phyloP scores from a whole-genome alignment of 768 basidiomycete species.

The Termitomyces sp. region DNA sequence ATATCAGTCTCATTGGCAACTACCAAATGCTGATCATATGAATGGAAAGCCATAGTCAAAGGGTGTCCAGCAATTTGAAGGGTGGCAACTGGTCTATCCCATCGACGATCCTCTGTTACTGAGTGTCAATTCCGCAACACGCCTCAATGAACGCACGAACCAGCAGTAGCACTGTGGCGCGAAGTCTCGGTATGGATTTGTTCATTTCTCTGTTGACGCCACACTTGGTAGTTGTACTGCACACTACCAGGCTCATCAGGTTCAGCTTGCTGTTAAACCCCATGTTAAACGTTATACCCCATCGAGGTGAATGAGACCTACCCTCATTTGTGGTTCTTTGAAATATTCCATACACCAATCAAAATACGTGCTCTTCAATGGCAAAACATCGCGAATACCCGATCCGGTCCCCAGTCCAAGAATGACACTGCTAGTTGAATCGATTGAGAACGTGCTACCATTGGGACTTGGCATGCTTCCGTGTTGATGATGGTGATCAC shows the following conservation, averaged over 20 bases:
- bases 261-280: slow-evolving; percentile 69
- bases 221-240: slow-evolving; percentile 92
- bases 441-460: slow-evolving; percentile 74
- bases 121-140: background rate
- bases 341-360: slow-evolving; percentile 98
- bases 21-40: slow-evolving; percentile 86
- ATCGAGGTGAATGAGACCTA: slow-evolving; percentile 28
- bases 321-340: slow-evolving; percentile 98
- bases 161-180: slow-evolving; percentile 65
- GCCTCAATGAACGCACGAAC: slow-evolving; percentile 35
- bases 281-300: slow-evolving; percentile 10
- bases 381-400: slow-evolving; percentile 80
- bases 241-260: slow-evolving; percentile 93
- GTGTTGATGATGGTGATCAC: slow-evolving; percentile 23
- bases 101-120: slow-evolving; percentile 49
- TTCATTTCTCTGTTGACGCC: slow-evolving; percentile 91
- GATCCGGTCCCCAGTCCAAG: slow-evolving; percentile 76
- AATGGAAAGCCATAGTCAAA: slow-evolving; percentile 81
- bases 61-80: slow-evolving; percentile 58
- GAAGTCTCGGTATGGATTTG: slow-evolving; percentile 65
- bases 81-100: slow-evolving; percentile 71
- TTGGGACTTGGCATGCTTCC: slow-evolving; percentile 60
- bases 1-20: slow-evolving; percentile 83
- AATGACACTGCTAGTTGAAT: slow-evolving; percentile 64
- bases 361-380: slow-evolving; percentile 87